Base-by-base conservation (phyloP, 1,139 yeast species). In the Yamadazyma spencermartinsiae region DNA sequence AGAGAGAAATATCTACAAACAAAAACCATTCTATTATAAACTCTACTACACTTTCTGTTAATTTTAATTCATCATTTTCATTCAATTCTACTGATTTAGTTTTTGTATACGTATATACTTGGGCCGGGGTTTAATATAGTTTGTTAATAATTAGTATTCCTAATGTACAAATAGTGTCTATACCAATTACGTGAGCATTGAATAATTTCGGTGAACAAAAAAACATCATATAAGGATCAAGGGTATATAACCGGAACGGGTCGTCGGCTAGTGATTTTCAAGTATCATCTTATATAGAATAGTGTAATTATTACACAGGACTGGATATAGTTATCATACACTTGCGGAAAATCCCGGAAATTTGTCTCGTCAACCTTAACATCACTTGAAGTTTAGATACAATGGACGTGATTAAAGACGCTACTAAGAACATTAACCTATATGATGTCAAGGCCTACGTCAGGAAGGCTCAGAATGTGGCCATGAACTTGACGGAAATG, bases 371-470 rank as follows among this genome's bases (percentile, higher is more conserved):
- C n/a, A n/a, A n/a, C n/a, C n/a, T n/a, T n/a, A n/a, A n/a, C n/a
- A n/a, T n/a, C n/a, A n/a, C n/a, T n/a, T n/a, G n/a, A n/a, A n/a
- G n/a, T n/a, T n/a, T n/a, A n/a, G n/a, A n/a, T n/a, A n/a, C 17
- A 25, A 80, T 82, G 87, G 87, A 82, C 64, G 75, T 76, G 52
- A 64, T 85, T 49, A 77, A 80, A 50, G 86, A 83, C 64, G 80
- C 85, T 18, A 69, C 95, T 48, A 78, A 87, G 63, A 90, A 90
- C 72, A 73, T 90, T 56, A 80, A 88, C 40, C 72, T 92, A 46
- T 92, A 92, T 67, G 98, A 94, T 64, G 96, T 95, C 54, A 92
- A 94, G 73, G 94, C 96, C 31, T 90, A 92, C 58, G 97, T 92
- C 43, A 87, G 99, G 51, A 90, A 89, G 64, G 98, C 98, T 3